phyloP scores from a whole-genome alignment of 441 rosid species.

The Biscutella laevigata region DNA sequence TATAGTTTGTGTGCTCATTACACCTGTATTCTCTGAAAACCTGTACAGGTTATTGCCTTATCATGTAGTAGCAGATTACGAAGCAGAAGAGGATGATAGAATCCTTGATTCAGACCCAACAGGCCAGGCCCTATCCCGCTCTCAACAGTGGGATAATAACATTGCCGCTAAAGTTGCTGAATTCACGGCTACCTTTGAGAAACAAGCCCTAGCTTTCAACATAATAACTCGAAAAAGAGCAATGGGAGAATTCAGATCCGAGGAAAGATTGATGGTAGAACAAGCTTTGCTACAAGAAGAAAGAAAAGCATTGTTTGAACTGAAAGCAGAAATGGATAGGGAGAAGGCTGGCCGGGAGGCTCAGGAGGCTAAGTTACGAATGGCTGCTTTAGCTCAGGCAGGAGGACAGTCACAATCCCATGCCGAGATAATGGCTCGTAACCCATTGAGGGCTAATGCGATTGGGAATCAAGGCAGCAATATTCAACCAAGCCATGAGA shows the following conservation, averaged over 20 bases:
- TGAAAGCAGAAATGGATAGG: constrained; percentile 74
- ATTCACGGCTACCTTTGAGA: constrained; percentile 87
- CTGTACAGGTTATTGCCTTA: constrained; percentile 73
- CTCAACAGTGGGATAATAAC: constrained; percentile 90
- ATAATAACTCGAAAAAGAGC: constrained; percentile 68
- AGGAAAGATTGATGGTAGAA: constrained; percentile 87
- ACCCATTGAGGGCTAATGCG: constrained; percentile 67
- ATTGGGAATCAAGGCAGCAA: constrained; percentile 50
- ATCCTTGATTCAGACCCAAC: constrained; percentile 95
- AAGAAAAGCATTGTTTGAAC: constrained; percentile 52
- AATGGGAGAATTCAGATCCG: constrained; percentile 78
- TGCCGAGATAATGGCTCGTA: constrained; percentile 66
- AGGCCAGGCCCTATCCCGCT: constrained; percentile 84
- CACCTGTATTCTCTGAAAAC: not conserved
- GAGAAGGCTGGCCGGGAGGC: constrained; percentile 88
- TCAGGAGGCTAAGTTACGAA: constrained; percentile 56
- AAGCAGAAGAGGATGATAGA: constrained; percentile 95
- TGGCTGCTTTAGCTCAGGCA: constrained; percentile 83
- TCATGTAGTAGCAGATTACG: constrained; percentile 89
- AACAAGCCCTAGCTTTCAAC: constrained; percentile 87
- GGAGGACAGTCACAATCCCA: constrained; percentile 76
- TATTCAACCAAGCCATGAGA: constrained; percentile 49
- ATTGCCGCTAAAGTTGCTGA: constrained; percentile 93
- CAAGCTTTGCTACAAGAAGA: constrained; percentile 86
- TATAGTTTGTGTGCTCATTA: not conserved